Percentiles rank a stretch among this genome's conserved stretches.
Conservation (phyloP, 73 alveolate genomes). For the Blepharisma japonicum region DNA sequence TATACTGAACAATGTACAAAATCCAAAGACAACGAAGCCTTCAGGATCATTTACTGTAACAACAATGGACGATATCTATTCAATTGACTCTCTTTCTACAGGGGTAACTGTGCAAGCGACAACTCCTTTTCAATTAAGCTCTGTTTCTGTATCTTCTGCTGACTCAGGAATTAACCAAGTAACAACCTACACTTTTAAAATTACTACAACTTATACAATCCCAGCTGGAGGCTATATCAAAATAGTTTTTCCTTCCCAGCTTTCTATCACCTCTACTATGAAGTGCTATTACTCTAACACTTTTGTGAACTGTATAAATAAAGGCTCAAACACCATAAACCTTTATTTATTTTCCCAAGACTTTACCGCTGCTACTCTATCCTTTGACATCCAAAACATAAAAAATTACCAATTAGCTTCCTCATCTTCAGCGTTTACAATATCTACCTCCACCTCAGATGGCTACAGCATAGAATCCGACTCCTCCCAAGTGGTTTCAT, state of each 20-base stretch:
- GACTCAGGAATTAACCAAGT: neutral
- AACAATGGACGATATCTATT: neutral
- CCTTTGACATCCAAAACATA: neutral
- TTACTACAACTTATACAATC: neutral
- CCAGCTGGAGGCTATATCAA: neutral
- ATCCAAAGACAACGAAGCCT: constrained; percentile 6
- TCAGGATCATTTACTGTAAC: neutral
- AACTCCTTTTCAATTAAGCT: neutral
- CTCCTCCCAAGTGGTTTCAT: neutral
- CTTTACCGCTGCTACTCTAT: neutral
- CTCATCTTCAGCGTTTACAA: neutral
- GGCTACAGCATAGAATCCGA: neutral
- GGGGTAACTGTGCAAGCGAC: neutral
- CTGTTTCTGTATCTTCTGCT: constrained; percentile 13
- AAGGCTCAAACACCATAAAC: neutral
- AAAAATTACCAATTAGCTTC: neutral
- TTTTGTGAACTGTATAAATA: neutral
- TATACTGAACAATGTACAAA: neutral
- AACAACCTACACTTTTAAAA: neutral
- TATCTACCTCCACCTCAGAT: neutral
- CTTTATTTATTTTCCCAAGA: neutral
- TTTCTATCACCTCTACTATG: neutral
- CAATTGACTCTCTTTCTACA: neutral
- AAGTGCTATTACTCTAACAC: neutral
- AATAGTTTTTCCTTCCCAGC: neutral